These are phyloP conservation scores for Saccharomyces hybrid DNA, from an alignment of 1,139 yeast genomes.

Conservation along the genomic window DNA sequence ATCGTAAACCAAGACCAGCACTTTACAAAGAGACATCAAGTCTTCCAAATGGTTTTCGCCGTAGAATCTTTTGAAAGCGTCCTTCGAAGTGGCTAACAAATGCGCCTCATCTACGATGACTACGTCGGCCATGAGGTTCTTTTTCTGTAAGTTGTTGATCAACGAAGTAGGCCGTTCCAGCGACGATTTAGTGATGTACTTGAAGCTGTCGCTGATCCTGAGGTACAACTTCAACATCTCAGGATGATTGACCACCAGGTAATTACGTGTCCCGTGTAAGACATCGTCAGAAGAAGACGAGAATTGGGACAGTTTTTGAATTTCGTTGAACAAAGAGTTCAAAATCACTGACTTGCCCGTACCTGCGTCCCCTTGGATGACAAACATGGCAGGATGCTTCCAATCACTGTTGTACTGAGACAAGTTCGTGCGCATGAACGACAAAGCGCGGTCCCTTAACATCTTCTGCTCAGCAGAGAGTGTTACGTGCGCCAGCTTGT, in stretches of 20 bases:
- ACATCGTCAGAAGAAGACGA: conserved; percentile 12
- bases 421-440: conserved; percentile 27
- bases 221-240: conserved; percentile 39
- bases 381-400: conserved; percentile 31
- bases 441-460: conserved; percentile 27
- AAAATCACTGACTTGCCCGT: conserved; percentile 60
- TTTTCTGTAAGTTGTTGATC: conserved; percentile 31
- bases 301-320: conserved; percentile 27
- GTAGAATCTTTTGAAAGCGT: conserved; percentile 36
- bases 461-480: conserved; percentile 33
- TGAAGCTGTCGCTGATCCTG: conserved; percentile 33
- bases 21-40: conserved; percentile 33
- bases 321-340: conserved; percentile 65
- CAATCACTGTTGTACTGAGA: conserved; percentile 10
- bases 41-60: conserved; percentile 38
- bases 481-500: conserved; percentile 31
- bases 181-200: conserved; percentile 32
- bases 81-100: conserved; percentile 36
- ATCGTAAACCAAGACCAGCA: conserved; percentile 36
- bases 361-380: conserved; percentile 45
- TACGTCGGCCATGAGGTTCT: conserved; percentile 28
- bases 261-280: conserved; percentile 30
- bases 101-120: conserved; percentile 40
- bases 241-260: conserved; percentile 38
- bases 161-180: conserved; percentile 39